Evolutionary conservation across 495 filamentous ascomycete species (phyloP).

Genomic region (Trichoderma erinaceum): DNA sequence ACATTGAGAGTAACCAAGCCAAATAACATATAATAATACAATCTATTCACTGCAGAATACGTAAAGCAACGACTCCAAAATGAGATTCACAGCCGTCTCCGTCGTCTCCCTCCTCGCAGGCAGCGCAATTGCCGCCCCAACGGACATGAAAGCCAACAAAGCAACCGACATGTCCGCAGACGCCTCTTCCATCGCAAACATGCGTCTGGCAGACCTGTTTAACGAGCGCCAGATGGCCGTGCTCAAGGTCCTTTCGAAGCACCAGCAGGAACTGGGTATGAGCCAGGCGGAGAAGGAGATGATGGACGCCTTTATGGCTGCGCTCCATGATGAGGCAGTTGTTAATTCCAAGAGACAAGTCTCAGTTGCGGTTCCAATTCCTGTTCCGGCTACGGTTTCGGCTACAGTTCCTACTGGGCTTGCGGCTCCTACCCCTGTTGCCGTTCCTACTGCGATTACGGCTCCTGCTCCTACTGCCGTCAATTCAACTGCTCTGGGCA

Average conservation of each 20-base stretch:
- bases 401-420: background rate
- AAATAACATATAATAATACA: background rate
- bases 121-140: background rate
- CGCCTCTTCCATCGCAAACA: background rate
- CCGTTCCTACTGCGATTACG: background rate
- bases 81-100: background rate
- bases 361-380: too few species aligned
- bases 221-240: slow-evolving; percentile 1
- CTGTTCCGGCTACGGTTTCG: background rate
- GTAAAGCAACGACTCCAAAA: background rate
- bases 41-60: background rate
- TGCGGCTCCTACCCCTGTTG: background rate
- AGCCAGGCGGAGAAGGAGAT: background rate
- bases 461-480: background rate
- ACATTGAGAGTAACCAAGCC: background rate
- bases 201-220: background rate
- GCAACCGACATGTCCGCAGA: background rate
- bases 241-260: background rate
- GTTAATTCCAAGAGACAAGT: background rate
- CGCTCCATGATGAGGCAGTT: background rate
- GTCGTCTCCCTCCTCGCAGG: background rate
- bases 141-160: background rate
- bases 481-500: background rate
- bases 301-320: background rate
- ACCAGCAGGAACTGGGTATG: background rate